Evolutionary conservation across 257 asterid species (phyloP).

Genomic region (Coffea canephora): DNA sequence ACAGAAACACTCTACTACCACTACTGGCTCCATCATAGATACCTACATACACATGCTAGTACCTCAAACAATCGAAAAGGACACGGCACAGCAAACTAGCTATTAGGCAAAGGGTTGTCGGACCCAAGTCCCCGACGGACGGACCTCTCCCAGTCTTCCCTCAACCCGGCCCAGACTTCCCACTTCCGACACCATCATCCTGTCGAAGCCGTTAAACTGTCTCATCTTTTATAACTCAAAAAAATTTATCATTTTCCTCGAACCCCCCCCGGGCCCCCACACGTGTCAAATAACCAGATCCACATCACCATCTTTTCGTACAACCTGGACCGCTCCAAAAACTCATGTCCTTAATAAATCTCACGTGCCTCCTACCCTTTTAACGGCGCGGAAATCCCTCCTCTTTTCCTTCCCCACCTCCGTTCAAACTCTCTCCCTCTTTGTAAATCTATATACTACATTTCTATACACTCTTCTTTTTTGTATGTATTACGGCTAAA

Average conservation of each 20-base stretch:
- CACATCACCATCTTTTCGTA: background rate
- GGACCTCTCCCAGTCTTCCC: no score
- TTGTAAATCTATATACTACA: no score
- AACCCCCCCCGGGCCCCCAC: background rate
- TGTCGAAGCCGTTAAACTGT: background rate
- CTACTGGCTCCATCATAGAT: no score
- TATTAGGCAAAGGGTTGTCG: no score
- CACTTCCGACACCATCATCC: background rate
- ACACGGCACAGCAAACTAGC: no score
- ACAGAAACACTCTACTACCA: no score
- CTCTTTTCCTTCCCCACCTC: constrained; percentile 23
- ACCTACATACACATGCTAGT: no score
- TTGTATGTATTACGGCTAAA: background rate
- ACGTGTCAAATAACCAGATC: background rate
- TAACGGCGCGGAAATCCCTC: constrained; percentile 73
- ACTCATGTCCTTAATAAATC: background rate
- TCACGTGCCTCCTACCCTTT: constrained; percentile 56
- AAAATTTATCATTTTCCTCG: background rate
- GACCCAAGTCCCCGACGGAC: no score
- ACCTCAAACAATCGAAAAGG: no score
- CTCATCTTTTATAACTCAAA: background rate
- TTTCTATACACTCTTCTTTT: background rate
- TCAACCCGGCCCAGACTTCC: no score
- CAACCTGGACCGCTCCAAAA: background rate
- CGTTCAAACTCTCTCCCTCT: constrained; percentile 18